Evolutionary conservation across 176 grass and related monocot species (phyloP), one percentile per base, ranked within the genome.

Genomic region (Echinochloa phyllopogon): DNA sequence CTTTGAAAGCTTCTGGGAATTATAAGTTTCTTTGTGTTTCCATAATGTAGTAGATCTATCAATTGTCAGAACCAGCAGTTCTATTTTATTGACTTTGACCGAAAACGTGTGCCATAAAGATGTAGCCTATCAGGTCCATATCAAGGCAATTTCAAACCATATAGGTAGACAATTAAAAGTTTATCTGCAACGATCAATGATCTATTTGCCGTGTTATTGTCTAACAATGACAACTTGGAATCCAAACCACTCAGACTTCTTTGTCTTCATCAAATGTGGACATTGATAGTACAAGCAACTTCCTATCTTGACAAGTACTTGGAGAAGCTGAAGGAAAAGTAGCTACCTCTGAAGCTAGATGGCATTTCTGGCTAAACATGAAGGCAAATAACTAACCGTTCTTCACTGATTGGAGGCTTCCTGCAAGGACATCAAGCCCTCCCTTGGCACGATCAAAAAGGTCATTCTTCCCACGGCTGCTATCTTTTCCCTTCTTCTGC

Each of bases 361-460:
- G 27, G 0, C 20, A 78, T 90, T 86, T 14, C 23, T 59, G 7
- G 9, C 3, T 81, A 41, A 70, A 85, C 43, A 47, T 10, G 71
- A 53, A 49, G 18, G 16, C 13, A 85, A 85, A 66, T 20, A 13
- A 52, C 82, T 85, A 58, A 86, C 75, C 74, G 4, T 84, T 89
- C 79, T 86, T 89, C 0, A 38, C 72, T 67, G 87, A 68, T 43
- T 69, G 77, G 20, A 93, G 14, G 49, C 48, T 77, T 21, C 73
- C 87, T 75, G 77, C 23, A 63, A 92, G 47, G 27, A 81, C 56
- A 62, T 72, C 84, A 45, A 87, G 40, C 45, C 88, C 87, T 52
- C 85, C 91, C 80, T 86, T 89, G 69, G 90, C 75, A 68, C 83
- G 79, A 13, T 71, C 51, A 5, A 92, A 73, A 10, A 90, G 38